Base-by-base conservation (phyloP, 1,284 basidiomycete genomes). In the Heterobasidion annosum region DNA sequence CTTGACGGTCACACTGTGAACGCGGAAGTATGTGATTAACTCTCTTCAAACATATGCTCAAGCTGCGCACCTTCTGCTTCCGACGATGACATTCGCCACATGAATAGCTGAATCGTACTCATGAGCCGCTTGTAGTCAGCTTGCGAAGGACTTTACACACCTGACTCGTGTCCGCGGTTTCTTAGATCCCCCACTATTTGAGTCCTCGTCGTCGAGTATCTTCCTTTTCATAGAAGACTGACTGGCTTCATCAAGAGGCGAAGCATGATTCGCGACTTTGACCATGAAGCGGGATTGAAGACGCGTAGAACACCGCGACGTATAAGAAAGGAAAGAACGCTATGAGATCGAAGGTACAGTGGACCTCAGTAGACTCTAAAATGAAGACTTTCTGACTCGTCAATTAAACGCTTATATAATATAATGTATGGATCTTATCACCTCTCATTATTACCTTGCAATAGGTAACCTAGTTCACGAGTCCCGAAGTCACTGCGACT, bases 21-120 rank as follows among this genome's bases (percentile, higher is more conserved):
- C 58, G 55, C 62, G 55, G 25, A 47, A 47, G 12, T 9, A 10
- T 10, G 10, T 47, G 18, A 16, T 15, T 47, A 18, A 15, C 45
- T 10, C 9, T 32, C 9, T 16, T 32, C 40, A 43, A 43, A 47
- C 16, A 2, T 3, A 13, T 50, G 50, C 16, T 37, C 12, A 35
- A 33, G 34, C 50, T 40, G 52, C 50, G 48, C 52, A 86, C 88
- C 79, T 90, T 90, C 69, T 91, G 88, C 66, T 91, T 91, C 57
- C 88, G 75, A 33, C 88, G 80, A 72, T 91, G 88, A 59, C 88
- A 91, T 71, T 91, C 88, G 37, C 88, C 87, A 57, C 88, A 91
- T n/a, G 88, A 90, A 61, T 89, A 91, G 67, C 88, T 90, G 63
- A 49, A 52, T 42, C 25, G 7, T 46, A 19, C 35, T 45, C 50